phyloP scores from a whole-genome alignment of 2,329 filamentous ascomycete species.

The Harringtonia aguacate region DNA sequence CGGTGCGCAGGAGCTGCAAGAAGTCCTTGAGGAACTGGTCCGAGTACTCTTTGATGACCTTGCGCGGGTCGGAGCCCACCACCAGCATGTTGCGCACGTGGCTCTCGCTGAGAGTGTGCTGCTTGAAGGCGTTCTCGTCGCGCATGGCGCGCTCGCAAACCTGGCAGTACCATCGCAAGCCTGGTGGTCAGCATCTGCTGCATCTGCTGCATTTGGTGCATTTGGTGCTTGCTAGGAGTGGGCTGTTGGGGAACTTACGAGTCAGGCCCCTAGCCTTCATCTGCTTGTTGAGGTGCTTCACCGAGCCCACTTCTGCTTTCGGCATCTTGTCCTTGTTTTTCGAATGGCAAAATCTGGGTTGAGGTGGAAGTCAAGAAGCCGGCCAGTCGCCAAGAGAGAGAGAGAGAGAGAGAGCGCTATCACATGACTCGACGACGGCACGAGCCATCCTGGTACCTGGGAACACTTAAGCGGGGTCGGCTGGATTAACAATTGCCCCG shows the following conservation, averaged over 20 bases:
- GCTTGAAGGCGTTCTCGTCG: slow-evolving; percentile 87
- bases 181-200: slow-evolving; percentile 21
- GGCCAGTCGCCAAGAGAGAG: too few species aligned
- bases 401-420: neutral
- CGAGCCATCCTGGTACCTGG: too few species aligned
- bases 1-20: slow-evolving; percentile 62
- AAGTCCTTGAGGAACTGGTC: slow-evolving; percentile 75
- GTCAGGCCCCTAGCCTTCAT: slow-evolving; percentile 64
- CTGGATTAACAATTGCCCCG: slow-evolving; percentile 14
- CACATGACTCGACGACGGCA: neutral
- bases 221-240: too few species aligned
- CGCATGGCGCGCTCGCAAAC: slow-evolving; percentile 62
- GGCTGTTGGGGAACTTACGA: slow-evolving; percentile 7
- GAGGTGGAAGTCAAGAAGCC: too few species aligned
- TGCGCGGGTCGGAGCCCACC: slow-evolving; percentile 78
- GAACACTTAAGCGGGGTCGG: slow-evolving; percentile 5
- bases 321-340: slow-evolving; percentile 52
- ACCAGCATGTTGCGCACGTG: slow-evolving; percentile 85
- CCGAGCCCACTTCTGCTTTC: slow-evolving; percentile 82
- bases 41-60: slow-evolving; percentile 72
- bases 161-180: slow-evolving; percentile 86
- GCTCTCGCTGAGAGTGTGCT: slow-evolving; percentile 73
- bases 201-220: neutral
- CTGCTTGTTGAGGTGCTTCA: slow-evolving; percentile 84
- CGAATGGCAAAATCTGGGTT: neutral